Conservation (phyloP, 2,329 filamentous ascomycete species). For the Dissoconium aciculare region DNA sequence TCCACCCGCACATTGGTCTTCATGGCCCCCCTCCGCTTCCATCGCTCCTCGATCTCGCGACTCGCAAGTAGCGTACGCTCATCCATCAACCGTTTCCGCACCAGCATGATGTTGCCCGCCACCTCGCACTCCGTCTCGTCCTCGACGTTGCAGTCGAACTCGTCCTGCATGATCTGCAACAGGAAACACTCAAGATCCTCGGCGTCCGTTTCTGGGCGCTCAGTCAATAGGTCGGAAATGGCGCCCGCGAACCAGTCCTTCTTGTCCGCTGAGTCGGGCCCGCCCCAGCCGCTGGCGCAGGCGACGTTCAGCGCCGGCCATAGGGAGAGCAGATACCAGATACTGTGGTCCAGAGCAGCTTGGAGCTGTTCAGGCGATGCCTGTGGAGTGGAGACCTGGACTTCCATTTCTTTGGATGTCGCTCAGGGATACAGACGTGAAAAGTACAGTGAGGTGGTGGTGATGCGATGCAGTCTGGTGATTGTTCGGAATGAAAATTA, state of each 20-base stretch:
- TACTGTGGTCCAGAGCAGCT: conserved; percentile 56
- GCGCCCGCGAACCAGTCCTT: conserved; percentile 92
- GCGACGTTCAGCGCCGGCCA: conserved; percentile 83
- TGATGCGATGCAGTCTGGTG: too few relatives aligned
- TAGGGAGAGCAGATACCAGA: conserved; percentile 69
- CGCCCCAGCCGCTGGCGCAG: conserved; percentile 77
- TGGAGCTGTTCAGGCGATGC: conserved; percentile 16
- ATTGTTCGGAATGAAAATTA: too few relatives aligned
- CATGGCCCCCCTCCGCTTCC: conserved; percentile 53
- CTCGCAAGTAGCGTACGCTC: conserved; percentile 69
- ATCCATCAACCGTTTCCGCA: conserved; percentile 49
- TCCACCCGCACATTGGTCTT: conserved; percentile 42
- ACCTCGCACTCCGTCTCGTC: conserved; percentile 70
- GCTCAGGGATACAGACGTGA: too few relatives aligned
- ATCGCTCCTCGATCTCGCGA: conserved; percentile 57
- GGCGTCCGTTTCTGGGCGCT: conserved; percentile 48
- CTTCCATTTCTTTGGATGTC: too few relatives aligned
- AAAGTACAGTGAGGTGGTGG: too few relatives aligned
- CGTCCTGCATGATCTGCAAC: conserved; percentile 82
- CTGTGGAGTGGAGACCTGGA: conserved; percentile 5
- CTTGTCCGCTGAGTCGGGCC: conserved; percentile 68
- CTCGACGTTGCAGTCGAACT: conserved; percentile 86
- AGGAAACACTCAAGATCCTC: conserved; percentile 74
- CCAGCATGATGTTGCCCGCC: conserved; percentile 54
- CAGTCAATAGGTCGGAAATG: conserved; percentile 61